Conservation (phyloP, 2,329 filamentous ascomycete genomes). For the Trichoderma atroviride region DNA sequence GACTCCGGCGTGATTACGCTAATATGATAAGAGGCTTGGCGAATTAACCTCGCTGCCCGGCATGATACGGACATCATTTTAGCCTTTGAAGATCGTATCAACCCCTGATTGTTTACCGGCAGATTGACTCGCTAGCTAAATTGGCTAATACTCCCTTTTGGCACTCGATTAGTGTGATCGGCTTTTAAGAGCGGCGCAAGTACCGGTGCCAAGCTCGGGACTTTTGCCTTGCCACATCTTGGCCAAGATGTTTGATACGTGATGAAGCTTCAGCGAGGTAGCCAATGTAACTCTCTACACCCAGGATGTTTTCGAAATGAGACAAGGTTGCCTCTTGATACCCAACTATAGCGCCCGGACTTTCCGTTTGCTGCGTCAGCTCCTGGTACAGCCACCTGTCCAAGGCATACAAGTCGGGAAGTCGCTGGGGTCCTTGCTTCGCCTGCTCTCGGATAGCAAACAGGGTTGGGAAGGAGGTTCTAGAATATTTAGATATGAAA, state of each 20-base stretch:
- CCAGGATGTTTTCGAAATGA: not conserved
- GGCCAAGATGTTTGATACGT: conserved; percentile 13
- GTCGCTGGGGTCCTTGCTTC: conserved; percentile 2
- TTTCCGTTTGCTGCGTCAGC: conserved; percentile 17
- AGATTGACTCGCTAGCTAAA: conserved; percentile 7
- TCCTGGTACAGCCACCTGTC: not conserved
- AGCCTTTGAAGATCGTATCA: conserved; percentile 8
- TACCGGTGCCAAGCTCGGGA: conserved; percentile 10
- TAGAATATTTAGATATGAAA: conserved; percentile 17
- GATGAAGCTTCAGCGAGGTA: not conserved
- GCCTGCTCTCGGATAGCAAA: conserved; percentile 5
- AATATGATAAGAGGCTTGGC: not conserved
- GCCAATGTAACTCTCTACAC: not conserved
- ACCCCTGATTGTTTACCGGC: conserved; percentile 4
- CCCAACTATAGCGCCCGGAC: conserved; percentile 1
- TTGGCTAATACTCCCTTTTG: not conserved
- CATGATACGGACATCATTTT: not conserved
- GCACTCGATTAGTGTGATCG: conserved; percentile 17
- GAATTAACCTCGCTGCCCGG: not conserved
- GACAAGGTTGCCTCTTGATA: not conserved
- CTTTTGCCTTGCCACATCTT: not conserved
- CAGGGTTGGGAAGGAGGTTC: not conserved
- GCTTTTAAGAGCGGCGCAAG: conserved; percentile 22
- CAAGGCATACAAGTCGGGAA: conserved; percentile 13
- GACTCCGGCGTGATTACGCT: not conserved